Percentiles rank a stretch among this genome's conserved stretches.
Evolutionary conservation across 352 stramenopile genomes (phyloP).

Genomic region (Globisporangium abappressorium): DNA sequence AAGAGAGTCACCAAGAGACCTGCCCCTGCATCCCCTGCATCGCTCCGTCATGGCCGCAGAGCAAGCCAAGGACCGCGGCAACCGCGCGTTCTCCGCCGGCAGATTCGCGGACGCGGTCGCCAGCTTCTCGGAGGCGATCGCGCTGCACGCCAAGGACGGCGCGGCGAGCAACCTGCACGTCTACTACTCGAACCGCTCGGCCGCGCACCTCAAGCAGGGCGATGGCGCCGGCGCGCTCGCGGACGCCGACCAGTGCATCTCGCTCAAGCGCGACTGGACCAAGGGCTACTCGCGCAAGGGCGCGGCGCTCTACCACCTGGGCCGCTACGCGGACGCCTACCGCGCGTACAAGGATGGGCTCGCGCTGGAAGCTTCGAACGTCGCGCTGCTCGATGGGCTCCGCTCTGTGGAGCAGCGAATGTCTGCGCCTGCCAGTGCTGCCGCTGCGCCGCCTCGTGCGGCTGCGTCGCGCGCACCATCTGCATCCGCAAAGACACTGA

Average conservation of each 20-base stretch:
- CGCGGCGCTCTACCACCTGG: constrained; percentile 63
- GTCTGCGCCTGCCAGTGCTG: constrained; percentile 19
- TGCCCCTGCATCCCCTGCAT: constrained; percentile 3
- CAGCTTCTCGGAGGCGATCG: constrained; percentile 78
- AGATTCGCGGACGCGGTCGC: constrained; percentile 66
- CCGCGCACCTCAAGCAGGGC: constrained; percentile 74
- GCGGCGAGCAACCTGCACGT: constrained; percentile 45
- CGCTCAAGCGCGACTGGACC: constrained; percentile 72
- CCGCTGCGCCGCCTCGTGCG: constrained; percentile 7
- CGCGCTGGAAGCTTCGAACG: constrained; percentile 54
- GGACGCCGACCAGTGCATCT: constrained; percentile 80
- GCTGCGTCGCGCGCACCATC: constrained; percentile 15
- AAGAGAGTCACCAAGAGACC: background rate
- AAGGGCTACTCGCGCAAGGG: constrained; percentile 89
- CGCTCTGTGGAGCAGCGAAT: constrained; percentile 57
- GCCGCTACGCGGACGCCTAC: constrained; percentile 66
- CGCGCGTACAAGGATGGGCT: constrained; percentile 80
- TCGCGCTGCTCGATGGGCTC: constrained; percentile 68
- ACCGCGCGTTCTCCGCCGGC: constrained; percentile 69
- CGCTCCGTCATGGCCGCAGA: constrained; percentile 62
- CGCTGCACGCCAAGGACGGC: constrained; percentile 39
- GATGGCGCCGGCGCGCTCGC: constrained; percentile 60
- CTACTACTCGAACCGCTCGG: constrained; percentile 85
- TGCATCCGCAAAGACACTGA: constrained; percentile 33
- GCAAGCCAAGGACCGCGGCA: constrained; percentile 87